A percentile compares a stretch with the other conserved stretches of the same genome.
phyloP scores from a whole-genome alignment of 192 early-diverging fungal species.

The Umbelopsis ramanniana region DNA sequence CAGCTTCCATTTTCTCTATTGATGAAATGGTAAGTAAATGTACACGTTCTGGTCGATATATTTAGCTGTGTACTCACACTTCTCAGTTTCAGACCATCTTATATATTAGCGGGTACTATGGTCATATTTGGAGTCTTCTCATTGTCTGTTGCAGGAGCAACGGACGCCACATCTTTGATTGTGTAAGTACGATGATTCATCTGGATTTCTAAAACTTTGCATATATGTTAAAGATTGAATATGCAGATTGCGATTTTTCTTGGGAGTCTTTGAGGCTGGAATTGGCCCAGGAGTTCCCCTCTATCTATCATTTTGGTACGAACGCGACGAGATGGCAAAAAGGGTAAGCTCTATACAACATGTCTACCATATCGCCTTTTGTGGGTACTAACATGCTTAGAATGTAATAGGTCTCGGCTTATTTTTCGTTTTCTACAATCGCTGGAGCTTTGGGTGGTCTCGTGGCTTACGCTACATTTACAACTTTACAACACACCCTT shows the following conservation, averaged over 20 bases:
- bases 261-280: constrained; percentile 33
- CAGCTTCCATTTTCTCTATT: constrained; percentile 33
- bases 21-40: constrained; percentile 25
- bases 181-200: neutral
- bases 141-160: constrained; percentile 24
- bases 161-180: neutral
- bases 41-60: neutral
- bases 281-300: constrained; percentile 27
- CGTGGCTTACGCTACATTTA: constrained; percentile 67
- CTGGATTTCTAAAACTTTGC: neutral
- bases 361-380: neutral
- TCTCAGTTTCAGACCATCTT: constrained; percentile 28
- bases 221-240: neutral
- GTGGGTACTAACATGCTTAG: neutral
- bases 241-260: constrained; percentile 32
- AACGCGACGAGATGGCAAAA: constrained; percentile 27
- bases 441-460: constrained; percentile 77
- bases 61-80: neutral
- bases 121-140: constrained; percentile 32
- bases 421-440: constrained; percentile 68
- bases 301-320: constrained; percentile 36
- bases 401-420: constrained; percentile 49
- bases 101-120: constrained; percentile 32
- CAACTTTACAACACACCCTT: constrained; percentile 52
- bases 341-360: neutral